phyloP scores from a whole-genome alignment of 2,329 filamentous ascomycete genomes.

The Ophiostoma novo-ulmi region DNA sequence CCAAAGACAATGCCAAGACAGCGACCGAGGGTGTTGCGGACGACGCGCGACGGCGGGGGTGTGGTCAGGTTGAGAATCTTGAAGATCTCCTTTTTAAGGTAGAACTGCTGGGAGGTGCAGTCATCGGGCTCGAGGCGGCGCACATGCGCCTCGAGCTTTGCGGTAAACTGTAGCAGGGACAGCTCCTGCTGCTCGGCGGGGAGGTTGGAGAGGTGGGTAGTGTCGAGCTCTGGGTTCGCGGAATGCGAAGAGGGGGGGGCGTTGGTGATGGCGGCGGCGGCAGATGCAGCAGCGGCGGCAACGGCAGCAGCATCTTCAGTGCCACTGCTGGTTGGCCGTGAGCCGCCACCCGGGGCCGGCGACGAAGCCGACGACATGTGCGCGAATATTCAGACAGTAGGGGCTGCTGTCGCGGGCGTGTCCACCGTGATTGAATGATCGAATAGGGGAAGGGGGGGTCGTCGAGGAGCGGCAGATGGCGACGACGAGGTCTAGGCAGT shows the following conservation, averaged over 20 bases:
- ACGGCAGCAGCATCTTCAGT: slow-evolving; percentile 23
- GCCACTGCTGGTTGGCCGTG: slow-evolving; percentile 24
- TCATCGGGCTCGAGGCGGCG: slow-evolving; percentile 67
- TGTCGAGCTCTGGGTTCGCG: slow-evolving; percentile 72
- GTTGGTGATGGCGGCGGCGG: slow-evolving; percentile 29
- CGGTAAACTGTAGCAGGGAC: slow-evolving; percentile 83
- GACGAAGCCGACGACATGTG: slow-evolving; percentile 27
- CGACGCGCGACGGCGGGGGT: slow-evolving; percentile 78
- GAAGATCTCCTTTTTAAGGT: slow-evolving; percentile 89
- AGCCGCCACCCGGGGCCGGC: slow-evolving; percentile 19
- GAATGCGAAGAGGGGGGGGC: slow-evolving; percentile 38
- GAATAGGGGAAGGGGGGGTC: slow-evolving; percentile 17
- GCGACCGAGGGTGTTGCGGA: slow-evolving; percentile 81
- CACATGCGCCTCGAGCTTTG: slow-evolving; percentile 76
- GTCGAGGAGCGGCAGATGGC: neutral
- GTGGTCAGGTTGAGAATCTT: slow-evolving; percentile 80
- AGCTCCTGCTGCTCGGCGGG: slow-evolving; percentile 94
- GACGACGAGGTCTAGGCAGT: neutral
- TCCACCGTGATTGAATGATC: neutral
- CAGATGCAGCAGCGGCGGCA: slow-evolving; percentile 32
- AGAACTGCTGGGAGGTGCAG: slow-evolving; percentile 81
- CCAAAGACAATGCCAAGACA: slow-evolving; percentile 78
- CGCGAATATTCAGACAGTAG: neutral
- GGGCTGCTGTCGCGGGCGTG: neutral
- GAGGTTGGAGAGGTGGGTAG: slow-evolving; percentile 81